These are phyloP conservation scores for Lolium rigidum DNA, from an alignment of 176 grass and related monocot species.

Conservation along the genomic window DNA sequence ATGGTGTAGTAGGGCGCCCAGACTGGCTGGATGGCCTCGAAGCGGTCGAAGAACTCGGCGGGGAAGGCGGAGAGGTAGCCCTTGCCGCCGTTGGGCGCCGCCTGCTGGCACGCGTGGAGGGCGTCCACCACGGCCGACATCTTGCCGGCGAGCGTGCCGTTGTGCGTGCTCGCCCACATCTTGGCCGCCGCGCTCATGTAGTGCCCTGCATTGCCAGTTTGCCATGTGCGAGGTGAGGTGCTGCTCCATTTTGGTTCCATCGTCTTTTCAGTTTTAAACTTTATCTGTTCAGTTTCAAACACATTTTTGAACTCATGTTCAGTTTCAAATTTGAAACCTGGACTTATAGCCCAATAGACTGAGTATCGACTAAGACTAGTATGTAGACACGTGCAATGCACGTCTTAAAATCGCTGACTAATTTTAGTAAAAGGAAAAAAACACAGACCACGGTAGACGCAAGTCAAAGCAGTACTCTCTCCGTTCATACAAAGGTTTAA, in stretches of 20 bases:
- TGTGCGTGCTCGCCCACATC: constrained; percentile 93
- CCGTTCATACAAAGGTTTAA: neutral
- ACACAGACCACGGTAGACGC: too few species aligned
- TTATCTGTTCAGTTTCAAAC: too few species aligned
- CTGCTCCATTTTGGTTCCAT: too few species aligned
- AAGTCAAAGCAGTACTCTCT: too few species aligned
- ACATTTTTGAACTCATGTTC: too few species aligned
- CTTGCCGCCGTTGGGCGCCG: constrained; percentile 45
- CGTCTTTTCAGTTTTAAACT: too few species aligned
- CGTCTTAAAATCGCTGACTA: too few species aligned
- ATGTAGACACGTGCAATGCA: too few species aligned
- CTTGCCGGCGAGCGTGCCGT: constrained; percentile 67
- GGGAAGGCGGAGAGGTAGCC: constrained; percentile 99
- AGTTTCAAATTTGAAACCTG: too few species aligned
- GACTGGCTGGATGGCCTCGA: constrained; percentile 78
- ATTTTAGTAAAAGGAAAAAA: too few species aligned
- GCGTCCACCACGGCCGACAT: constrained; percentile 75
- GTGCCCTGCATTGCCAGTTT: constrained; percentile 58
- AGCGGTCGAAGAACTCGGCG: constrained; percentile 91
- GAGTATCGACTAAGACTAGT: neutral
- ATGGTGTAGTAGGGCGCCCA: constrained; percentile 99
- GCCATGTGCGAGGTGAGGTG: too few species aligned
- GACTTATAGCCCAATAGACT: too few species aligned
- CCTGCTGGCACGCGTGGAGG: constrained; percentile 71
- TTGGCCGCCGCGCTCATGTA: constrained; percentile 85